A percentile compares a stretch with the other conserved stretches of the same genome.
phyloP scores from a whole-genome alignment of 2,329 filamentous ascomycete genomes.

The Ceratocystis harringtonii region DNA sequence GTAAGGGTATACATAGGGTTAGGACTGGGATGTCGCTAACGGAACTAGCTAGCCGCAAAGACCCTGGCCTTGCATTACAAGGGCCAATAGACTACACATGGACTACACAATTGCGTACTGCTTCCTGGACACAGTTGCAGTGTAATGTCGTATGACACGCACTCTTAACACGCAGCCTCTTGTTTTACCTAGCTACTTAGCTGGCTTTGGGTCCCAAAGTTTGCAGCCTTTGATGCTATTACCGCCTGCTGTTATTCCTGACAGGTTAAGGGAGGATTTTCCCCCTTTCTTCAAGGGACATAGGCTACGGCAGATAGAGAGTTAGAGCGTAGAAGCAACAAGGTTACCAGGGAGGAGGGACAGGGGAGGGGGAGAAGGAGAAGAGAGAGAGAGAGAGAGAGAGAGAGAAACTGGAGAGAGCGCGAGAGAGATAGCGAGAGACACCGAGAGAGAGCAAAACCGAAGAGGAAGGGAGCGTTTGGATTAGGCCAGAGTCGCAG shows the following conservation, averaged over 20 bases:
- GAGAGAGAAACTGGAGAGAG: not conserved
- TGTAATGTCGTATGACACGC: slow-evolving; percentile 4
- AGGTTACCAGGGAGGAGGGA: not conserved
- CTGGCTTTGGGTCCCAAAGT: not conserved
- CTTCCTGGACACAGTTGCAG: not conserved
- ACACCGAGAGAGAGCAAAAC: not conserved
- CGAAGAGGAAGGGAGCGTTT: not conserved
- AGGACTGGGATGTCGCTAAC: not conserved
- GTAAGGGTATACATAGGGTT: not conserved
- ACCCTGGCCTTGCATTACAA: not conserved
- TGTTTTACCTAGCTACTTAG: not conserved
- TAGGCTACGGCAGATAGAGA: not conserved
- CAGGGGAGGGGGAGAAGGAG: too few relatives aligned
- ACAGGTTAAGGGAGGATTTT: not conserved
- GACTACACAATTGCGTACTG: not conserved
- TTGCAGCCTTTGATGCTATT: not conserved
- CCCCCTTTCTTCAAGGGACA: not conserved
- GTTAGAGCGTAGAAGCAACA: not conserved
- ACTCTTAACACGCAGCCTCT: slow-evolving; percentile 1
- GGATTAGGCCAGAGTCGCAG: not conserved
- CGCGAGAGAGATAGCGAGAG: not conserved
- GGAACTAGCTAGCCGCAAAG: not conserved
- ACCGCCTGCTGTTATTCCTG: not conserved
- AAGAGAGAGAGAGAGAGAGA: not conserved
- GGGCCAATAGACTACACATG: not conserved